Base-by-base conservation (phyloP, 2,329 filamentous ascomycete species). In the Nothomitra cinnamomea region DNA sequence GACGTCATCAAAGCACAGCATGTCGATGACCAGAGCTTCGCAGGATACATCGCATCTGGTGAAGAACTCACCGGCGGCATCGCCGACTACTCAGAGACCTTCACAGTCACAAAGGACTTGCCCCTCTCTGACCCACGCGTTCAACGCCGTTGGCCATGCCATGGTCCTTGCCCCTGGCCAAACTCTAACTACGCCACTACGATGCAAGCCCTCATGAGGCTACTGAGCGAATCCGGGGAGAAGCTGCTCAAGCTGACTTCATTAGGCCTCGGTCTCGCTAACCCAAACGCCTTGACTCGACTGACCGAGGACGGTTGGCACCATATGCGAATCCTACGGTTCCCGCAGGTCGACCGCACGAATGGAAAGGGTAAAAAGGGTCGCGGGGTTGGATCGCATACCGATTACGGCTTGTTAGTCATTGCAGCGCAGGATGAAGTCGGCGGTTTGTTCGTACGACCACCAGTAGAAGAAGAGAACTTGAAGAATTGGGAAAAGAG, bases 51-150 rank as follows among this genome's bases (percentile, higher is more conserved):
- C 49, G 72, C 71, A 21, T 72, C 69, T 0, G 72, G 72, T 0
- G 72, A 75, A 48, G 60, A 62, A 19, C 41, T 60, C 36, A 58
- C 59, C 3, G 60, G 70, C 53, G 71, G 71, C 40, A 66, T 75
- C 22, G 70, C 70, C 15, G 72, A 76, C 58, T 75, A 74, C 57
- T 72, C 69, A 1, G 72, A 75, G 60, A 73, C 75, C 36, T 75
- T 74, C 56, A 76, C 73, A 1, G 69, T 75, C 17, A 74, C 69
- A 12, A 75, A 74, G 55, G 72, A 75, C 50, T 60, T 75, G 6
- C 59, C 60, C 2, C 56, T 60, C 1, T 55, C 62, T 4, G 70
- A 75, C 49, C 56, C 60, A 1, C 64, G 71, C 1, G 71, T 73
- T 2, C 59, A 58, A 19, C 61, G 60, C 2, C 64, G 65, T 28